phyloP scores from a whole-genome alignment of 257 asterid genomes.

The Plantago ovata region DNA sequence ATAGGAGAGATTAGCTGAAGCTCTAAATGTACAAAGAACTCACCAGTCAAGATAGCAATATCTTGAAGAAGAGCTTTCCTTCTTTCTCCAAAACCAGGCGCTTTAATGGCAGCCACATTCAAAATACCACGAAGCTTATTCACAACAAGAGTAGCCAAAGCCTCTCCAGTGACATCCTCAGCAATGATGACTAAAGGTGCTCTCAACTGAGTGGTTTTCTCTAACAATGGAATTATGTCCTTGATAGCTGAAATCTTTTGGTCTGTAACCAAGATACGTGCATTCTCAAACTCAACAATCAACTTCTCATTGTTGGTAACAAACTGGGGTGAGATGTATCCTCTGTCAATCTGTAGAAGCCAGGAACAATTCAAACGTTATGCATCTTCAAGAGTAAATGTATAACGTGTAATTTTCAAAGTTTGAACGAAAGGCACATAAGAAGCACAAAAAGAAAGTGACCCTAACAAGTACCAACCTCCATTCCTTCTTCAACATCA shows the following conservation, averaged over 20 bases:
- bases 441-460: background rate
- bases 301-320: constrained; percentile 89
- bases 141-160: constrained; percentile 94
- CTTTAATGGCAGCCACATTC: constrained; percentile 96
- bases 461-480: constrained; percentile 41
- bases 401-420: background rate
- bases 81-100: constrained; percentile 99
- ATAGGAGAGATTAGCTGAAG: no score
- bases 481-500: constrained; percentile 99
- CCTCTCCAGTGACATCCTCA: constrained; percentile 95
- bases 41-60: constrained; percentile 93
- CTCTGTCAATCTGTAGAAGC: constrained; percentile 79
- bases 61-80: constrained; percentile 96
- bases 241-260: constrained; percentile 87
- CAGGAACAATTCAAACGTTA: background rate
- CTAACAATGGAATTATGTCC: constrained; percentile 85
- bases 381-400: background rate
- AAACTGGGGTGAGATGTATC: constrained; percentile 92
- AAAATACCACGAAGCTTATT: constrained; percentile 90
- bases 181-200: constrained; percentile 84
- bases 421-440: background rate
- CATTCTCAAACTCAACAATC: constrained; percentile 79
- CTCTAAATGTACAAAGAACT: background rate
- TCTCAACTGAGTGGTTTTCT: constrained; percentile 80
- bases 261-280: constrained; percentile 74